Percentiles rank a stretch among this genome's conserved stretches.
Conservation (phyloP, 176 grass and related monocot genomes). For the Phyllostachys edulis region DNA sequence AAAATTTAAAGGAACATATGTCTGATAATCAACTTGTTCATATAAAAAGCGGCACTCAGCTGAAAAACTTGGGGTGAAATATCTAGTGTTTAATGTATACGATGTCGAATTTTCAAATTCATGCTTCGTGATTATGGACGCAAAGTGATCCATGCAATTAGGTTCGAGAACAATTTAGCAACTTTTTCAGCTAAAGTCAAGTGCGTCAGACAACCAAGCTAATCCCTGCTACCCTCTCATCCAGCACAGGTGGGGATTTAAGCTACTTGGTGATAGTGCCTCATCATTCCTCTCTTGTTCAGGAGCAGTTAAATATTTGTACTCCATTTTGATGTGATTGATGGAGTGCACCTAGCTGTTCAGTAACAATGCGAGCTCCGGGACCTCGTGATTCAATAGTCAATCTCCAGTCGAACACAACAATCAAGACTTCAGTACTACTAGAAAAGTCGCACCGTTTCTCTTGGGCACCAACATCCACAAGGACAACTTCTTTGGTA, state of each 20-base stretch:
- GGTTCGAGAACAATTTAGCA: background rate
- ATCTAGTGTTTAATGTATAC: background rate
- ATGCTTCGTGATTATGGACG: background rate
- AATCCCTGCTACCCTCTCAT: background rate
- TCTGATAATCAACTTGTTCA: background rate
- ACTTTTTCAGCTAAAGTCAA: background rate
- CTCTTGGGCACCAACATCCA: background rate
- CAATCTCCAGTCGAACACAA: background rate
- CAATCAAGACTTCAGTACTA: background rate
- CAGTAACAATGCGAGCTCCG: background rate
- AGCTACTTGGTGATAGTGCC: background rate
- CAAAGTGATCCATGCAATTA: background rate
- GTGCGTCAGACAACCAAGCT: background rate
- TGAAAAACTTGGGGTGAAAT: background rate
- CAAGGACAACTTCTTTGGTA: background rate
- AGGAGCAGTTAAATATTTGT: background rate
- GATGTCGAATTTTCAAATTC: background rate
- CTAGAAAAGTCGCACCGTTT: background rate
- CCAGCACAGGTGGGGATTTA: background rate
- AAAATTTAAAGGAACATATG: background rate
- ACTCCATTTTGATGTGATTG: background rate
- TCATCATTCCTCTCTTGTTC: slow-evolving; percentile 25
- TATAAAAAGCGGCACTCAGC: background rate
- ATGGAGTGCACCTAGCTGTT: background rate
- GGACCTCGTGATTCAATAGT: background rate